Evolutionary conservation across 2,329 filamentous ascomycete genomes (phyloP).

Genomic region (Paracorniculantispora psalliotae): DNA sequence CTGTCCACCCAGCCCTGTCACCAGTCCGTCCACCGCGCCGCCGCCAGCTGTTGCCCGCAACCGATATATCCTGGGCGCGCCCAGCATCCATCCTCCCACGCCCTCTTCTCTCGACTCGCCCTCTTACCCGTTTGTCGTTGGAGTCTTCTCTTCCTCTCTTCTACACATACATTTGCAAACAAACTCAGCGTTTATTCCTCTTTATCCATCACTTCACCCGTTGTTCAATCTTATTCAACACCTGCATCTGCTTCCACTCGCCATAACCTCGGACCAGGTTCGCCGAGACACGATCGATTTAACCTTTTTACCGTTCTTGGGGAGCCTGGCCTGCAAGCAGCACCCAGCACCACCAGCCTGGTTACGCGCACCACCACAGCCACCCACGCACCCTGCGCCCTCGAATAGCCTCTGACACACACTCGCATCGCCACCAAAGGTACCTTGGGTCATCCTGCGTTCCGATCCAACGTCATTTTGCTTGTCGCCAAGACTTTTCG

Average conservation of each 20-base stretch:
- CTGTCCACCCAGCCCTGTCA: constrained; percentile 8
- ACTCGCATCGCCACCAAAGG: not conserved
- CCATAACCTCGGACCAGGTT: not conserved
- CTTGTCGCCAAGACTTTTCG: not conserved
- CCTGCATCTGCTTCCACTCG: too few relatives aligned
- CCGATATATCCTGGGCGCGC: constrained; percentile 3
- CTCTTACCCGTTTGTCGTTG: constrained; percentile 7
- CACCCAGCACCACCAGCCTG: not conserved
- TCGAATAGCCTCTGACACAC: not conserved
- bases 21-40: too few relatives aligned
- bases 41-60: not conserved
- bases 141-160: not conserved
- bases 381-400: not conserved
- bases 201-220: not conserved
- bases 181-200: not conserved
- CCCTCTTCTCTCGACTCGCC: constrained; percentile 4
- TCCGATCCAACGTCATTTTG: constrained; percentile 2
- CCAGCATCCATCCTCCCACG: not conserved
- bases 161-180: not conserved
- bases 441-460: not conserved
- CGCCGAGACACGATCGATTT: constrained; percentile 7
- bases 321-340: constrained; percentile 7
- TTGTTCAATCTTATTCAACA: too few relatives aligned
- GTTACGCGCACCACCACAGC: constrained; percentile 2
- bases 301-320: not conserved